Base-by-base conservation (phyloP, 2,329 filamentous ascomycete genomes). In the Boeremia lycopersici region DNA sequence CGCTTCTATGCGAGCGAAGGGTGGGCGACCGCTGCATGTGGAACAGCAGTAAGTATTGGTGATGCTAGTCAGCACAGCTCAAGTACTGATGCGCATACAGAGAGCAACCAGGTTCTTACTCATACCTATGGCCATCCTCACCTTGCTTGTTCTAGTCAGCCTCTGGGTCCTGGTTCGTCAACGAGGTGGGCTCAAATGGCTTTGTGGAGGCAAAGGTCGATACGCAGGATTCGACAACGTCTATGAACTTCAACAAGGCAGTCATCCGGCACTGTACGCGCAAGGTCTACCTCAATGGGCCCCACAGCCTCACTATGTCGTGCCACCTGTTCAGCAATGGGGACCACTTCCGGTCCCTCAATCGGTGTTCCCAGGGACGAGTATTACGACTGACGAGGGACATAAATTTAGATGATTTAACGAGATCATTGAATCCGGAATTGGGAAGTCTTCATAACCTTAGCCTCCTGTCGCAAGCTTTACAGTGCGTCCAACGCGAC, bases 161-260 rank as follows among this genome's bases (percentile, higher is more conserved):
- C 43, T 63, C 2, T 69, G 51, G 46, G 35, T 70, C 9, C 54
- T 72, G 6, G 49, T 67, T 25, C 60, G 54, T 4, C 54, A 62
- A n/a, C 59, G 70, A 25, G 69, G 70, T 6, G 68, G 70, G 0
- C 1, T 62, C 1, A 63, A 62, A 23, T 73, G 69, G 70, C 39
- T 70, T 5, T 43, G 61, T 39, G 64, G 68, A 9, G 68, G 70
- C 1, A 62, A 65, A 39, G 69, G 67, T 0, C 57, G 67, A 9
- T 72, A 72, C 48, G 68, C 47, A 30, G 70, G 56, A 4, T 71
- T 73, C 36, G 55, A 63, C 5, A 63, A 50, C 39, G 47, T 61
- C 5, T 68, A 69, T 36, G 68, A 71, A 52, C 43, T 53, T 23
- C 36, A 53, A 23, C 49, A 47, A 31, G 19, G 49, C 10, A 43